Conservation (phyloP, 345 rosid genomes). For the Boechera stricta region DNA sequence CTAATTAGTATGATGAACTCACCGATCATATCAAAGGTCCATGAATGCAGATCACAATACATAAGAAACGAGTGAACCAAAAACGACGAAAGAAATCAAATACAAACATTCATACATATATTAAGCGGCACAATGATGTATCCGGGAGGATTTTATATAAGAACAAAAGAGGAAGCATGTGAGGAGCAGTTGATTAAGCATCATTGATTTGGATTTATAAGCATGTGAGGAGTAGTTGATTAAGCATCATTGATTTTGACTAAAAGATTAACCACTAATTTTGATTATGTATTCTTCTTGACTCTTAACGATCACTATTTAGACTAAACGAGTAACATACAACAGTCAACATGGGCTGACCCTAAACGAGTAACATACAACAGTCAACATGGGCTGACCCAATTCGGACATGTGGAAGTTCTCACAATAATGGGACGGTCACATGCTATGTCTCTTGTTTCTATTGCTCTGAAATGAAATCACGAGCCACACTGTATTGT, state of each 20-base stretch:
- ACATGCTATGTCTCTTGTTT: slow-evolving; percentile 32
- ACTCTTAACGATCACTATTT: slow-evolving; percentile 5
- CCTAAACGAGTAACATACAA: background rate
- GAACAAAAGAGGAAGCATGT: background rate
- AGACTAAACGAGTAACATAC: background rate
- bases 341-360: slow-evolving; percentile 25
- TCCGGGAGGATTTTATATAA: background rate
- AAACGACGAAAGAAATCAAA: background rate
- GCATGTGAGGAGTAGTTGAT: slow-evolving; percentile 33
- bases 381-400: slow-evolving; percentile 20
- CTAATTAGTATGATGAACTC: background rate
- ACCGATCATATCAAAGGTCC: background rate
- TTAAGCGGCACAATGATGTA: slow-evolving; percentile 27
- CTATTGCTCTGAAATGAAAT: background rate
- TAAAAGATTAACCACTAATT: slow-evolving; percentile 28
- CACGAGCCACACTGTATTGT: background rate
- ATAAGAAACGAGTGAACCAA: slow-evolving; percentile 8
- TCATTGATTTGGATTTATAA: no score
- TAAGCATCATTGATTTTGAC: slow-evolving; percentile 19
- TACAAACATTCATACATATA: background rate
- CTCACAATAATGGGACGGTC: slow-evolving; percentile 17
- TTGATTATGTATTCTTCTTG: background rate
- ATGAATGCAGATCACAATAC: background rate
- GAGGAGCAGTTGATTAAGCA: no score
- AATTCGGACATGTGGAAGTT: slow-evolving; percentile 29